phyloP scores from a whole-genome alignment of 2,329 filamentous ascomycete species.

The Sodiomyces alkalinus region DNA sequence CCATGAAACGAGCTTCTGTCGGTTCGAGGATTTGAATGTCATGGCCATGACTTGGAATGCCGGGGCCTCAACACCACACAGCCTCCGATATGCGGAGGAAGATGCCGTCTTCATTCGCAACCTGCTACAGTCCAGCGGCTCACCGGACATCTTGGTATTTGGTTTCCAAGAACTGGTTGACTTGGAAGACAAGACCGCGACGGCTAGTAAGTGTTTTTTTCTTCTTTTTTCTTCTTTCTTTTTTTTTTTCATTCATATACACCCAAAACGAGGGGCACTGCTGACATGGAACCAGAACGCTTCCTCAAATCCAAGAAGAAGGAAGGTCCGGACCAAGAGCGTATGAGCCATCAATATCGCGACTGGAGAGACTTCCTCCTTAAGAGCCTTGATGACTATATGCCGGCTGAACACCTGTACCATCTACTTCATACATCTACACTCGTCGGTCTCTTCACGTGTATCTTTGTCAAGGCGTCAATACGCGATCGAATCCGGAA shows the following conservation, averaged over 20 bases:
- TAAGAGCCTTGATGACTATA: conserved; percentile 66
- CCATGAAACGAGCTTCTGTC: conserved; percentile 68
- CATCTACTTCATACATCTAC: conserved; percentile 77
- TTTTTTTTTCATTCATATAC: no score
- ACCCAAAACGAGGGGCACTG: background rate
- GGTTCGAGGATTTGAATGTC: conserved; percentile 67
- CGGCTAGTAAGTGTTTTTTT: conserved; percentile 50
- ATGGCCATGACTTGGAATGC: conserved; percentile 93
- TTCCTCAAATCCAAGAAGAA: conserved; percentile 87
- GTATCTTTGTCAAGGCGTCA: conserved; percentile 78
- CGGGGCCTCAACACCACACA: conserved; percentile 82
- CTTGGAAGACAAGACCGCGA: conserved; percentile 91
- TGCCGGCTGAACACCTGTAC: conserved; percentile 64
- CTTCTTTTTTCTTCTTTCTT: background rate
- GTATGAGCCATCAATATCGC: conserved; percentile 95
- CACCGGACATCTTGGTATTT: conserved; percentile 85
- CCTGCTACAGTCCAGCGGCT: conserved; percentile 58
- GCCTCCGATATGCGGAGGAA: conserved; percentile 52
- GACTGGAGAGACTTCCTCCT: conserved; percentile 89
- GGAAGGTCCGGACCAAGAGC: conserved; percentile 63
- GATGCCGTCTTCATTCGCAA: conserved; percentile 71
- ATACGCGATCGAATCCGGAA: conserved; percentile 64
- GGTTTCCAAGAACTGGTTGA: conserved; percentile 98
- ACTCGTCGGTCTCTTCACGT: conserved; percentile 89
- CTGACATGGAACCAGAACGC: conserved; percentile 40